phyloP scores from a whole-genome alignment of 305 asterid species.

The Rubia occidens region DNA sequence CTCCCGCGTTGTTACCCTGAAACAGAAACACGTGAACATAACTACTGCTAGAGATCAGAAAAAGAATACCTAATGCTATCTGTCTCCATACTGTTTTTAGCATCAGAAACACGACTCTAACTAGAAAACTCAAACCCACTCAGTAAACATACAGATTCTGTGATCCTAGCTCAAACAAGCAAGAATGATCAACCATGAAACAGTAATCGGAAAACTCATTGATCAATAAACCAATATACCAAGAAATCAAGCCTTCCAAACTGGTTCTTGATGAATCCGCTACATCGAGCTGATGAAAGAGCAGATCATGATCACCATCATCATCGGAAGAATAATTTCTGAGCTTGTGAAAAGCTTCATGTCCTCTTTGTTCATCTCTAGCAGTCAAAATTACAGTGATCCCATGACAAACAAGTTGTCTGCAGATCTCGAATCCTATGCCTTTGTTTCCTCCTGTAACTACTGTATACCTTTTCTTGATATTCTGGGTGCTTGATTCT shows the following conservation, averaged over 20 bases:
- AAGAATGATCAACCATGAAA: background rate
- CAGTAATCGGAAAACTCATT: background rate
- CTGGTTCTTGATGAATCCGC: conserved; percentile 15
- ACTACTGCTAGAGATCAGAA: background rate
- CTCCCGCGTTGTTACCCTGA: conserved; percentile 26
- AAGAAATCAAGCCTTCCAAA: conserved; percentile 25
- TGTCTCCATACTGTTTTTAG: background rate
- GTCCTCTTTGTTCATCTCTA: conserved; percentile 20
- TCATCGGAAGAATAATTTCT: conserved; percentile 5
- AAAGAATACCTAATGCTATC: background rate
- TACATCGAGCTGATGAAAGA: conserved; percentile 28
- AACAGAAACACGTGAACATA: background rate
- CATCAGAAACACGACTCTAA: no score
- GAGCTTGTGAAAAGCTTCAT: conserved; percentile 20
- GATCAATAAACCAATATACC: conserved; percentile 5
- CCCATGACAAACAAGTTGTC: conserved; percentile 18
- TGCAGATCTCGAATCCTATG: conserved; percentile 23
- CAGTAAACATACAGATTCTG: no score
- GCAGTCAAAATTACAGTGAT: conserved; percentile 23
- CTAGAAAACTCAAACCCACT: no score
- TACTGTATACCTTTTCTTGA: conserved; percentile 17
- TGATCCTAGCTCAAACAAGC: background rate
- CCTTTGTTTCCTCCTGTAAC: conserved; percentile 26
- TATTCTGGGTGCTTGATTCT: background rate
- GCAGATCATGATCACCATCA: conserved; percentile 8